Evolutionary conservation across 2,329 filamentous ascomycete genomes (phyloP).

Genomic region (Anthostomella pinea): DNA sequence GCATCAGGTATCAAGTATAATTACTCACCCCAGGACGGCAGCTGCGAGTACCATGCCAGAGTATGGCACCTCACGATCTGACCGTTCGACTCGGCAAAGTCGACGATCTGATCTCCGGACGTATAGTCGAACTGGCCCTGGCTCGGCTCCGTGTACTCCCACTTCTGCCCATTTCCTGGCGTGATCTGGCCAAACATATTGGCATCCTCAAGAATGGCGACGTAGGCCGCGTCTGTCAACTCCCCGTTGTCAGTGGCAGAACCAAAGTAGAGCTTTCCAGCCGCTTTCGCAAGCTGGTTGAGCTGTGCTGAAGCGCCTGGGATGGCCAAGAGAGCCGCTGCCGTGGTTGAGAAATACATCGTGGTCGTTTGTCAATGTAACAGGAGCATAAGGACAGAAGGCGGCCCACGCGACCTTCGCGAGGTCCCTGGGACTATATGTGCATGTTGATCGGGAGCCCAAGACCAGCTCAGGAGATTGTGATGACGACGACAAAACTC

Average conservation of each 20-base stretch:
- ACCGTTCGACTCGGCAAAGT: constrained; percentile 45
- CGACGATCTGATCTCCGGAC: constrained; percentile 51
- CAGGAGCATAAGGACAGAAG: background rate
- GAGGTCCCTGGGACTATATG: background rate
- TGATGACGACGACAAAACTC: too few species aligned
- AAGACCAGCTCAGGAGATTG: background rate
- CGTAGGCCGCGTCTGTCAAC: constrained; percentile 39
- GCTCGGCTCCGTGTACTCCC: constrained; percentile 59
- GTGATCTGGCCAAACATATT: constrained; percentile 64
- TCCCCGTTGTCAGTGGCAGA: constrained; percentile 61
- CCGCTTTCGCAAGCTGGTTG: constrained; percentile 51
- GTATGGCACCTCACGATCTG: constrained; percentile 63
- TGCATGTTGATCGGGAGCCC: background rate
- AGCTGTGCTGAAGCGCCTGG: constrained; percentile 35
- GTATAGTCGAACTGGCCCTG: constrained; percentile 57
- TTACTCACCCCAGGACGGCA: constrained; percentile 14
- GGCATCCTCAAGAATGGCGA: constrained; percentile 50
- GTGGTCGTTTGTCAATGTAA: too few species aligned
- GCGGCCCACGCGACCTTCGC: background rate
- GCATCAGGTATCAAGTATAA: background rate
- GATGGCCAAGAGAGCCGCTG: constrained; percentile 13
- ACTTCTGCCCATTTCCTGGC: constrained; percentile 63
- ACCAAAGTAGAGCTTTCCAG: constrained; percentile 62
- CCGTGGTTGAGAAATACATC: constrained; percentile 4
- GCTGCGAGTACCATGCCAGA: constrained; percentile 26